A percentile compares a stretch with the other conserved stretches of the same genome.
Evolutionary conservation across 345 rosid species (phyloP).

Genomic region (Linum tenue): DNA sequence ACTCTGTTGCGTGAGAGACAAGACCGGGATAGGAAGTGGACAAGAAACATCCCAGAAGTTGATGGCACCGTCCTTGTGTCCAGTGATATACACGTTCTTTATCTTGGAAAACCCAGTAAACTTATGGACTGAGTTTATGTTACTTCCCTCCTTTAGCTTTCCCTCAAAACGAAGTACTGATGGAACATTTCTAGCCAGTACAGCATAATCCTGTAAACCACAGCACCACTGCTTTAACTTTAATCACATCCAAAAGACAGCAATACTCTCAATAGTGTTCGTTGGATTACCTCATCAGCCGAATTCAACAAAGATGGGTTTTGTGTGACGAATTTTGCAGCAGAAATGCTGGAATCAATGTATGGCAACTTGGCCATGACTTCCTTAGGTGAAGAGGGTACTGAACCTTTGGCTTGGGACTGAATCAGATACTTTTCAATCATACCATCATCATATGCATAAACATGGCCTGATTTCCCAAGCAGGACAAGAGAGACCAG

Average conservation of each 20-base stretch:
- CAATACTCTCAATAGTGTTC: neutral
- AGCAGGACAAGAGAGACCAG: conserved; percentile 47
- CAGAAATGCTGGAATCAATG: conserved; percentile 67
- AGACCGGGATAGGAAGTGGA: conserved; percentile 48
- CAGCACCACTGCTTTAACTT: neutral
- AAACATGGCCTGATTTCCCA: conserved; percentile 73
- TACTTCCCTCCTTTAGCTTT: conserved; percentile 41
- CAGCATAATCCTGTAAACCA: conserved; percentile 47
- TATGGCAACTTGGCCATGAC: conserved; percentile 50
- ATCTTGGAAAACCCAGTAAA: conserved; percentile 66
- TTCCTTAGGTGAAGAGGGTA: conserved; percentile 71
- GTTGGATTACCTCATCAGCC: conserved; percentile 50
- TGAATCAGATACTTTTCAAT: conserved; percentile 81
- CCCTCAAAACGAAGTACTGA: conserved; percentile 54
- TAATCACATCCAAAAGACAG: neutral
- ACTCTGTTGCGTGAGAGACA: conserved; percentile 67
- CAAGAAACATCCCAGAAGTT: conserved; percentile 80
- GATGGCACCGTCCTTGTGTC: conserved; percentile 75
- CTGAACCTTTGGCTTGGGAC: conserved; percentile 54
- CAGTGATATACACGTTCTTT: conserved; percentile 68
- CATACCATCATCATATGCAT: conserved; percentile 59
- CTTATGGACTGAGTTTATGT: conserved; percentile 22
- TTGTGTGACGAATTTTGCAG: conserved; percentile 45
- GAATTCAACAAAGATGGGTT: conserved; percentile 30
- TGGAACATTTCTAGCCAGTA: conserved; percentile 37